Base-by-base conservation (phyloP, 2,329 filamentous ascomycete species). In the Fusarium decemcellulare region DNA sequence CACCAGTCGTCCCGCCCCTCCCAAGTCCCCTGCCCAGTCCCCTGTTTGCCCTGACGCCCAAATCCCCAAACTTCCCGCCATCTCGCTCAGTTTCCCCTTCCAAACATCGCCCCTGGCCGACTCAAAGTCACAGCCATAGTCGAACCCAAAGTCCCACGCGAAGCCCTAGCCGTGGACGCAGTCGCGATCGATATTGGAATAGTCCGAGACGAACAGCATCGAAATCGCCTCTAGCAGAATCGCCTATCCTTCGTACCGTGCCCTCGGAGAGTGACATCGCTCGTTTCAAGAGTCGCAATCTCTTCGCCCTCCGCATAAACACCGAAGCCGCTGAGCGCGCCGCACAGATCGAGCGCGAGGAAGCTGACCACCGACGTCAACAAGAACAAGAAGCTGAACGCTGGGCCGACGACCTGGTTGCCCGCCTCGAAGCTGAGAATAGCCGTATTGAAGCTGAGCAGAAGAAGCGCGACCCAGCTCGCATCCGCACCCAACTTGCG, bases 371-470 rank as follows among this genome's bases (percentile, higher is more conserved):
- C 40, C 63, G 62, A 34, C 56, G 43, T 40, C 52, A 71, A 30
- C 68, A 75, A 47, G 60, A 72, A 34, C 56, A 63, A 29, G 69
- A 75, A 63, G 73, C 71, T 42, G 74, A 78, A 40, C 76, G 71
- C 50, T 78, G 77, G 73, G 79, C 77, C 15, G 76, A 80, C 67
- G 81, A 82, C 23, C 23, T 23, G 66, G 77, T 81, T 48, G 82
- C 82, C 59, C 83, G 80, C 59, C 78, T 82, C 56, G 81, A 86
- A 63, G 81, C 79, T 39, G 85, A 87, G 69, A 84, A 81, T 36
- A 81, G 86, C 69, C 82, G 84, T 63, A 81, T 84, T 46, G 76
- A 85, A 46, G 81, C 82, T 27, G 84, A 87, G 67, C 84, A 86
- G 73, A 85, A 84, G 76, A 83, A 81, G 71, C 81, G 82, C 56